phyloP scores from a whole-genome alignment of 176 grass and related monocot genomes.

The Phoenix dactylifera region DNA sequence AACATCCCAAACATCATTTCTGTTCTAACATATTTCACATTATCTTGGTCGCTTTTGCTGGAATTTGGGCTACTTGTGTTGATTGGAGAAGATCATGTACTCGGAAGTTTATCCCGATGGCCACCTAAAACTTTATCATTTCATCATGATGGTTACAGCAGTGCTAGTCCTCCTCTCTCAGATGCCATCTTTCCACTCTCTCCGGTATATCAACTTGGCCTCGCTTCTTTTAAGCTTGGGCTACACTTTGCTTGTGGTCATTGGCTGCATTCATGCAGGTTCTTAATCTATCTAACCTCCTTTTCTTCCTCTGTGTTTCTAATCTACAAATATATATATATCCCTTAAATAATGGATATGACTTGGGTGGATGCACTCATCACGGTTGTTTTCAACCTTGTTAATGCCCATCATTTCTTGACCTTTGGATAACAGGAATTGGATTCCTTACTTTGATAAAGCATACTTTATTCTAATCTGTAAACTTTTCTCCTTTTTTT shows the following conservation, averaged over 20 bases:
- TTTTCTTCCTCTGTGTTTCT: background rate
- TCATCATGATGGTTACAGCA: constrained; percentile 75
- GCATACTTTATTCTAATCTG: no score
- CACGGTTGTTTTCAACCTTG: no score
- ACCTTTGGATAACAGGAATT: no score
- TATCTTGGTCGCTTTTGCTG: no score
- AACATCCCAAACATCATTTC: no score
- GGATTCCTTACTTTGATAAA: no score
- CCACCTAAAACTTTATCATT: constrained; percentile 77
- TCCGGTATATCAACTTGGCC: constrained; percentile 87
- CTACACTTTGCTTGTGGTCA: constrained; percentile 62
- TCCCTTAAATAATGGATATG: no score
- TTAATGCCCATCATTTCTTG: no score
- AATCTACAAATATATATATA: no score
- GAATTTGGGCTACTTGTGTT: background rate
- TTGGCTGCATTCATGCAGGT: constrained; percentile 83
- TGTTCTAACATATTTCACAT: no score
- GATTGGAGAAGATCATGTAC: constrained; percentile 73
- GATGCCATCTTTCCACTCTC: constrained; percentile 84
- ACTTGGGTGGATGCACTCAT: no score
- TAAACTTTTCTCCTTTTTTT: no score
- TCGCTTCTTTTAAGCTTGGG: constrained; percentile 67
- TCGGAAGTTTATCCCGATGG: constrained; percentile 58
- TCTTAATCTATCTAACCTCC: constrained; percentile 1
- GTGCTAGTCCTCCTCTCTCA: constrained; percentile 77